Evolutionary conservation across 441 rosid genomes (phyloP).

Genomic region (Adansonia madagascariensis): DNA sequence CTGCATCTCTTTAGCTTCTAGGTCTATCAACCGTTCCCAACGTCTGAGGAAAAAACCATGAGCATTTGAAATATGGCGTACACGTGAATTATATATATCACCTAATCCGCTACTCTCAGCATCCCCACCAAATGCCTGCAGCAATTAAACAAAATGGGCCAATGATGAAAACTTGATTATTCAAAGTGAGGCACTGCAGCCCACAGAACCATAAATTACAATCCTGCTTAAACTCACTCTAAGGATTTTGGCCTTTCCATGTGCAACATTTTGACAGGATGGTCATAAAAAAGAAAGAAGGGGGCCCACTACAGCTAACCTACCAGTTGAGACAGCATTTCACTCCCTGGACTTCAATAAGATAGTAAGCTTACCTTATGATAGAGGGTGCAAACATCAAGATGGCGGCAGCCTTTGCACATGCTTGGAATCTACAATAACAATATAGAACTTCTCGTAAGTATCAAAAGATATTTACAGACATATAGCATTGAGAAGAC

Average conservation of each 20-base stretch:
- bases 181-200: neutral
- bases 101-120: slow-evolving; percentile 83
- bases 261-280: slow-evolving; percentile 7
- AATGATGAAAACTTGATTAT: slow-evolving; percentile 8
- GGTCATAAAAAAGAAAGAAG: neutral
- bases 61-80: slow-evolving; percentile 67
- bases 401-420: slow-evolving; percentile 93
- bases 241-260: neutral
- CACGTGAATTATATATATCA: slow-evolving; percentile 68
- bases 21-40: slow-evolving; percentile 86
- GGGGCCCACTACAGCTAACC: neutral
- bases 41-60: slow-evolving; percentile 69
- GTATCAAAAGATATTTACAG: slow-evolving; percentile 21
- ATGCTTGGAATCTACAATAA: slow-evolving; percentile 70
- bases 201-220: neutral
- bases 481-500: slow-evolving; percentile 26
- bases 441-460: slow-evolving; percentile 27
- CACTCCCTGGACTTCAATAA: slow-evolving; percentile 6
- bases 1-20: slow-evolving; percentile 92
- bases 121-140: slow-evolving; percentile 92
- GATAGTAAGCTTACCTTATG: slow-evolving; percentile 73
- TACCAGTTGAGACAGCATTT: neutral
- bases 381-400: slow-evolving; percentile 84
- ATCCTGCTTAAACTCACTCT: slow-evolving; percentile 8
- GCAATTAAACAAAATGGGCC: slow-evolving; percentile 34